Conservation (phyloP, 2,329 filamentous ascomycete genomes). For the Teratosphaeria gauchensis region DNA sequence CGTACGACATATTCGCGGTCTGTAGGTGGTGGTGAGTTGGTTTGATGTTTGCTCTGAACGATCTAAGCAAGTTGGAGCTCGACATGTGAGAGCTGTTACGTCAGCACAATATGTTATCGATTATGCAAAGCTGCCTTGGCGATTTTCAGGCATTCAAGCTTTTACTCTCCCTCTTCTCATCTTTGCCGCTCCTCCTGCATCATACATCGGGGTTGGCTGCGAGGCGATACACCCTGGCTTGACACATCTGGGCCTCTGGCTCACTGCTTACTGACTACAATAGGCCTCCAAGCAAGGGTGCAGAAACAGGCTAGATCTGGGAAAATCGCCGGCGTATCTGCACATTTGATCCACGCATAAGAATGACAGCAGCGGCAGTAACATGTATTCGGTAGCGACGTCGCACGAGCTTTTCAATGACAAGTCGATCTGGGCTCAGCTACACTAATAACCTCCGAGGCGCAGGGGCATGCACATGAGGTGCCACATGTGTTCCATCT, state of each 20-base stretch:
- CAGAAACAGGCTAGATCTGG: not conserved
- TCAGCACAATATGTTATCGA: not conserved
- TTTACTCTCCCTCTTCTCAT: too few relatives aligned
- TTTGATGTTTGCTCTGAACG: not conserved
- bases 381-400: not conserved
- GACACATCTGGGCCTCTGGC: too few relatives aligned
- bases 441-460: not conserved
- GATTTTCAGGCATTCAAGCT: too few relatives aligned
- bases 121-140: too few relatives aligned
- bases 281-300: not conserved
- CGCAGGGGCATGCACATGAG: not conserved
- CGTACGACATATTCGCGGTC: slow-evolving; percentile 15
- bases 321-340: not conserved
- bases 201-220: too few relatives aligned
- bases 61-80: not conserved
- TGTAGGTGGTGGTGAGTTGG: not conserved
- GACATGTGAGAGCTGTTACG: not conserved
- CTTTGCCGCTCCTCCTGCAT: too few relatives aligned
- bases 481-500: not conserved
- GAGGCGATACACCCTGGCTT: too few relatives aligned
- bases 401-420: not conserved
- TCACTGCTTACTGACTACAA: too few relatives aligned
- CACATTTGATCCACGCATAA: not conserved
- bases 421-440: not conserved
- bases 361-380: not conserved